Evolutionary conservation across 495 filamentous ascomycete genomes (phyloP).

Genomic region (Ramalina intermedia): DNA sequence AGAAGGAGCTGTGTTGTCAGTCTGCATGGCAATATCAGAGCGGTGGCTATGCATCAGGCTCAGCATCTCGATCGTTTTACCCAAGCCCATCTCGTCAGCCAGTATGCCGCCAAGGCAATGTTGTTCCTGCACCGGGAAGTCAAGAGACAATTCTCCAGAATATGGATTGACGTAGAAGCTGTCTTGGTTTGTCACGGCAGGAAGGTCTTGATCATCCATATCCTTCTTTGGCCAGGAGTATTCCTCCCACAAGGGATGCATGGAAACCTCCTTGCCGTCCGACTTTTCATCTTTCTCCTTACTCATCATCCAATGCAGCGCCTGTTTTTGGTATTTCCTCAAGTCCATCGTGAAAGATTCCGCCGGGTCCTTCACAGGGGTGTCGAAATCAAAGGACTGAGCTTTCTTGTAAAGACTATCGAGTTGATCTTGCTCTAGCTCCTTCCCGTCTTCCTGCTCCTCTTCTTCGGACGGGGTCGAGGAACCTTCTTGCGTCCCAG

Average conservation of each 20-base stretch:
- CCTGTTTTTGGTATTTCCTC: constrained; percentile 89
- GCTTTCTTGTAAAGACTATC: constrained; percentile 91
- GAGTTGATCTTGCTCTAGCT: constrained; percentile 89
- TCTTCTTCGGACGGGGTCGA: constrained; percentile 42
- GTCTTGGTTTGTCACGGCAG: constrained; percentile 43
- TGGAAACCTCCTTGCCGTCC: constrained; percentile 49
- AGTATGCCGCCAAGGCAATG: constrained; percentile 88
- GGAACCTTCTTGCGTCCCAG: constrained; percentile 29
- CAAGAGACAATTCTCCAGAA: constrained; percentile 82
- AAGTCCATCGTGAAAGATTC: constrained; percentile 68
- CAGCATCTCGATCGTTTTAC: constrained; percentile 97
- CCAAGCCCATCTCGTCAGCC: constrained; percentile 83
- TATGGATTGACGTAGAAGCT: constrained; percentile 94
- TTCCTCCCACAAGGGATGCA: constrained; percentile 97
- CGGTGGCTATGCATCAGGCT: constrained; percentile 78
- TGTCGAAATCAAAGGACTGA: constrained; percentile 90
- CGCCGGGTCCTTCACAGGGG: constrained; percentile 70
- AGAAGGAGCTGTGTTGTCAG: constrained; percentile 16
- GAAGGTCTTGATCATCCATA: constrained; percentile 63
- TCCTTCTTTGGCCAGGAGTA: constrained; percentile 83
- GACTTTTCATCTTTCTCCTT: constrained; percentile 74
- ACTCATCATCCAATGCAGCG: constrained; percentile 85
- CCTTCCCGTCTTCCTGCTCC: constrained; percentile 68
- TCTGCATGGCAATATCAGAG: constrained; percentile 33
- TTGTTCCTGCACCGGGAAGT: constrained; percentile 87